phyloP scores from a whole-genome alignment of 2,329 filamentous ascomycete genomes.

The Aspergillus sergii region DNA sequence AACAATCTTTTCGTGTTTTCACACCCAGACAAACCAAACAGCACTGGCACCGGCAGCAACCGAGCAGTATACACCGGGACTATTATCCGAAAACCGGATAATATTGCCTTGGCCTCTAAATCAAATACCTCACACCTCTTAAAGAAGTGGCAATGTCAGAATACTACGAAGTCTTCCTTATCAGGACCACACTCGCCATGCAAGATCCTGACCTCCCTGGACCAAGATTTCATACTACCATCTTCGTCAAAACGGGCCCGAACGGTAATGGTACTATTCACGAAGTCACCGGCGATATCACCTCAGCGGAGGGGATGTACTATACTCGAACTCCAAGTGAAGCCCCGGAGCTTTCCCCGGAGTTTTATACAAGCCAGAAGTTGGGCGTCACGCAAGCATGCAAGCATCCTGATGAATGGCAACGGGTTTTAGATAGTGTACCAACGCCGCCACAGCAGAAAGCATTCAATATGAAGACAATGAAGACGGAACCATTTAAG shows the following conservation, averaged over 20 bases:
- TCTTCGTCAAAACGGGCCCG: conserved; percentile 13
- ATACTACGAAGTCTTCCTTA: conserved; percentile 9
- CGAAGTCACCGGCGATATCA: conserved; percentile 17
- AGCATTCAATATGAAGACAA: conserved; percentile 13
- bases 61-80: not conserved
- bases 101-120: not conserved
- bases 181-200: conserved; percentile 7
- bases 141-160: not conserved
- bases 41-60: too few relatives aligned
- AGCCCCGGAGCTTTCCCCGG: conserved; percentile 2
- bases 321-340: not conserved
- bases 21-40: not conserved
- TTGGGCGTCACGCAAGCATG: conserved; percentile 10
- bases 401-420: conserved; percentile 7
- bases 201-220: conserved; percentile 14
- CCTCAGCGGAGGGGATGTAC: conserved; percentile 9
- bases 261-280: conserved; percentile 9
- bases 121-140: not conserved
- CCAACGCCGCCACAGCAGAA: conserved; percentile 17
- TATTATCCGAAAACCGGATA: not conserved
- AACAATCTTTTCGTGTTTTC: not conserved
- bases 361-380: not conserved
- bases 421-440: not conserved
- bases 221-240: conserved; percentile 12
- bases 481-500: conserved; percentile 19